Evolutionary conservation across 495 filamentous ascomycete genomes (phyloP).

Genomic region (Trichoderma erinaceum): DNA sequence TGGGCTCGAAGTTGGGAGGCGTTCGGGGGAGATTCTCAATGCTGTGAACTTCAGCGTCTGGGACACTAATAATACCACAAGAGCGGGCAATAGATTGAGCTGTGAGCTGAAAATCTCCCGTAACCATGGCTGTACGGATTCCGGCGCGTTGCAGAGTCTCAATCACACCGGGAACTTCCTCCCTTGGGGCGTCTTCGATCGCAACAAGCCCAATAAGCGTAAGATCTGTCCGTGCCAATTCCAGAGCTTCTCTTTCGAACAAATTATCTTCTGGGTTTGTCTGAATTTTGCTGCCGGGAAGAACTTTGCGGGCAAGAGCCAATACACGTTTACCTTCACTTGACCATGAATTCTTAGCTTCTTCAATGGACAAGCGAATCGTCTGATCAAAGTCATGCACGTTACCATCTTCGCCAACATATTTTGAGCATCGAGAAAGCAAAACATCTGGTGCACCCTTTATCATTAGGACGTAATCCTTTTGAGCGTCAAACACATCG

Average conservation of each 20-base stretch:
- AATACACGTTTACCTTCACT: conserved; percentile 36
- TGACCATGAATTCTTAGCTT: conserved; percentile 56
- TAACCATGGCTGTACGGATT: conserved; percentile 61
- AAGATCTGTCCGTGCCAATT: conserved; percentile 43
- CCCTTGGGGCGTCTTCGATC: conserved; percentile 60
- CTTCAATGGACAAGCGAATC: conserved; percentile 38
- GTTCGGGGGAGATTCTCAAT: not conserved
- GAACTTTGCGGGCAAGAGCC: not conserved
- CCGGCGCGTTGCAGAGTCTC: conserved; percentile 52
- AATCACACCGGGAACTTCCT: conserved; percentile 58
- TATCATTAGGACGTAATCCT: conserved; percentile 40
- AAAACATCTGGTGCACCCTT: conserved; percentile 62
- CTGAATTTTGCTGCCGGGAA: not conserved
- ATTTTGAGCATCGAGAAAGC: conserved; percentile 47
- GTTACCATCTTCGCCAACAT: conserved; percentile 43
- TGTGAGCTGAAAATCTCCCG: conserved; percentile 66
- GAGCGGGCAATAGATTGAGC: conserved; percentile 21
- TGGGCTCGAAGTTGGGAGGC: conserved; percentile 13
- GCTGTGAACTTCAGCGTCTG: not conserved
- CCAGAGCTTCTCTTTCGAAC: conserved; percentile 48
- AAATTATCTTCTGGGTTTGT: conserved; percentile 26
- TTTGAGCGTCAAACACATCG: not conserved
- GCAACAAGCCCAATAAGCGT: conserved; percentile 58
- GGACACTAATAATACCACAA: not conserved
- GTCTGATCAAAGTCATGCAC: conserved; percentile 34